Base-by-base conservation (phyloP, 2,329 filamentous ascomycete species). In the Furcasterigmium furcatum region DNA sequence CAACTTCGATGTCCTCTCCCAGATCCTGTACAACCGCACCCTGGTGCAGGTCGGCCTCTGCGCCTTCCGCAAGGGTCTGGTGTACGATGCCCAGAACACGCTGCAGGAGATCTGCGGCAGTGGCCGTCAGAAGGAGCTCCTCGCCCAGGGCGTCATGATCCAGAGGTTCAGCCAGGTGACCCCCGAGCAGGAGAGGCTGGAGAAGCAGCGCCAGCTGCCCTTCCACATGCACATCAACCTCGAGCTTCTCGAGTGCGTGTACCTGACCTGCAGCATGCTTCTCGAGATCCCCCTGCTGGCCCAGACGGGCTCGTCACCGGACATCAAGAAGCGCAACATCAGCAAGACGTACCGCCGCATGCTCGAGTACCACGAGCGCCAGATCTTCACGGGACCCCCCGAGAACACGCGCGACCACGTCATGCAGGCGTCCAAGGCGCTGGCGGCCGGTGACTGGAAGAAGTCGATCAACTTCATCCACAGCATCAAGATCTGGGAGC, bases 151-250 rank as follows among this genome's bases (percentile, higher is more conserved):
- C 67, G 90, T 99, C 52, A 96, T 97, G 77, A 94, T 99, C 67
- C 94, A 99, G 75, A 84, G 94, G 57, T 99, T 91, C 74, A 92
- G 83, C 60, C 91, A 96, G 62, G 94, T 99, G 51, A 94, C 91
- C 29, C 94, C 94, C 16, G 94, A 99, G 72, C 94, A 99, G 71
- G 94, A 99, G 75, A 88, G 92, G 55, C 80, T 97, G 32, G 94
- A 99, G 76, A 89, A 94, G 66, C 92, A 97, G 73, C 86, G 94
- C 59, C 94, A 99, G 73, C 81, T 99, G 56, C 94, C 94, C 30
- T 99, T 99, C 85, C 94, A 99, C 77, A 96, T 99, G 91, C 94
- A 99, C 80, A 99, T 99, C 78, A 99, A 99, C 77, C 81, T 99
- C 43, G 94, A 99, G 70, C 82, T 99, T 45, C 82, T 99, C 32